Conservation (phyloP, 352 stramenopile genomes). For the Saprolegnia parasitica region DNA sequence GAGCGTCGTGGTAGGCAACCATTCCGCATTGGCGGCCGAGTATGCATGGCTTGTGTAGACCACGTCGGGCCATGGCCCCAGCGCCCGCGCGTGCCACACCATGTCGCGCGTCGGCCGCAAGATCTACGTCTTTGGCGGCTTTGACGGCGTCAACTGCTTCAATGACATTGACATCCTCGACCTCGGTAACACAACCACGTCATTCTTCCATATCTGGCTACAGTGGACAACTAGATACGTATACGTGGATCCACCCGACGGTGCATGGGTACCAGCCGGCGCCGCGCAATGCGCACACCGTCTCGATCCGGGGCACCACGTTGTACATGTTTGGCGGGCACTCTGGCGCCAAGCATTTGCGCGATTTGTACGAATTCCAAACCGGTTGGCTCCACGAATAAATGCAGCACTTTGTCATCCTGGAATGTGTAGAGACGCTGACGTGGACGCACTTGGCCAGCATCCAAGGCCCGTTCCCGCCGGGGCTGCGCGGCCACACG, state of each 20-base stretch:
- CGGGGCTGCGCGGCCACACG: slow-evolving; percentile 28
- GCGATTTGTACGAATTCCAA: slow-evolving; percentile 30
- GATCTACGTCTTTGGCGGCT: slow-evolving; percentile 30
- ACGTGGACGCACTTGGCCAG: slow-evolving; percentile 28
- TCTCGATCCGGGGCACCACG: slow-evolving; percentile 25
- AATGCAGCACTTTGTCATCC: background rate
- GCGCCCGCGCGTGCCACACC: slow-evolving; percentile 28
- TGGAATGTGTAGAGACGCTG: slow-evolving; percentile 23
- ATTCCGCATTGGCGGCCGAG: background rate
- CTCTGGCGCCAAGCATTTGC: slow-evolving; percentile 29
- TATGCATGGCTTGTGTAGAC: slow-evolving; percentile 4
- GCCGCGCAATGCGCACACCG: slow-evolving; percentile 30
- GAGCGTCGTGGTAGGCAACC: slow-evolving; percentile 14
- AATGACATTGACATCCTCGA: slow-evolving; percentile 31
- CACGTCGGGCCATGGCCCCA: slow-evolving; percentile 24
- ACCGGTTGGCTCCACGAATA: slow-evolving; percentile 1
- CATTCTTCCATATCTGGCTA: background rate
- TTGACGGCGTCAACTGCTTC: slow-evolving; percentile 28
- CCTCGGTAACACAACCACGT: slow-evolving; percentile 8
- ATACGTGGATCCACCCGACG: slow-evolving; percentile 27
- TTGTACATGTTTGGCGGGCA: slow-evolving; percentile 31
- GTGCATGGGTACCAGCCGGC: slow-evolving; percentile 28
- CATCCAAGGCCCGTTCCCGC: slow-evolving; percentile 18
- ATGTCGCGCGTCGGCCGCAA: slow-evolving; percentile 29
- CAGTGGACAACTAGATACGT: slow-evolving; percentile 11